A percentile compares a stretch with the other conserved stretches of the same genome.
phyloP scores from a whole-genome alignment of 768 basidiomycete species.

The Xerocomellus intermedius region DNA sequence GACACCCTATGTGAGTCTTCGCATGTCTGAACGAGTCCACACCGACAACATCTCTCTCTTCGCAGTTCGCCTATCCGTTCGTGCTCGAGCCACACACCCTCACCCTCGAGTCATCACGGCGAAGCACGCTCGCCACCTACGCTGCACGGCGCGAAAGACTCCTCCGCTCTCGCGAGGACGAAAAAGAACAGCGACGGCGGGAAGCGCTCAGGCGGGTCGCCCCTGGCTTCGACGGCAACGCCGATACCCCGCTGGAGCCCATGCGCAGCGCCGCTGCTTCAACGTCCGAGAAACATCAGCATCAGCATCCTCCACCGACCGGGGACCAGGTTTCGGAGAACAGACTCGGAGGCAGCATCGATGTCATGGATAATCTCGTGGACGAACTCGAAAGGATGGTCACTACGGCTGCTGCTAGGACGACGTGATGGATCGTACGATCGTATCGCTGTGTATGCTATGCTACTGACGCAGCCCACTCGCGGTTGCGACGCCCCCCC shows the following conservation, averaged over 20 bases:
- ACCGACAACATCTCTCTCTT: not conserved
- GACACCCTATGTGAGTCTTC: constrained; percentile 70
- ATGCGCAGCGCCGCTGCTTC: constrained; percentile 10
- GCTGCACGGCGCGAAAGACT: constrained; percentile 67
- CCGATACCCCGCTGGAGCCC: constrained; percentile 46
- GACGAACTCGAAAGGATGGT: constrained; percentile 75
- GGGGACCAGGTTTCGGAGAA: not conserved
- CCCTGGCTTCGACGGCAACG: constrained; percentile 75
- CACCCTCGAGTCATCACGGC: constrained; percentile 69
- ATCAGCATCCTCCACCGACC: not conserved
- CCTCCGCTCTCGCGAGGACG: constrained; percentile 70
- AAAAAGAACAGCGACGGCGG: constrained; percentile 59
- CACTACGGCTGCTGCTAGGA: not conserved
- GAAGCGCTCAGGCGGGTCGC: constrained; percentile 77
- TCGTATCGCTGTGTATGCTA: not conserved
- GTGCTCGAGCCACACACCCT: constrained; percentile 86
- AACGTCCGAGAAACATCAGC: constrained; percentile 14
- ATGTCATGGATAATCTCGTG: constrained; percentile 83
- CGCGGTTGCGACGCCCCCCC: not conserved
- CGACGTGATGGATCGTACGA: not conserved
- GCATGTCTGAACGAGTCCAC: not conserved
- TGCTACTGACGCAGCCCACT: not conserved
- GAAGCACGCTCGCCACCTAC: constrained; percentile 63
- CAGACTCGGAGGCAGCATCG: constrained; percentile 28
- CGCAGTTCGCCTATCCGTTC: constrained; percentile 94